Percentiles rank a stretch among this genome's conserved stretches.
These are phyloP conservation scores for Colletotrichum sp. DNA, from an alignment of 2,329 filamentous ascomycete genomes.

Conservation along the genomic window DNA sequence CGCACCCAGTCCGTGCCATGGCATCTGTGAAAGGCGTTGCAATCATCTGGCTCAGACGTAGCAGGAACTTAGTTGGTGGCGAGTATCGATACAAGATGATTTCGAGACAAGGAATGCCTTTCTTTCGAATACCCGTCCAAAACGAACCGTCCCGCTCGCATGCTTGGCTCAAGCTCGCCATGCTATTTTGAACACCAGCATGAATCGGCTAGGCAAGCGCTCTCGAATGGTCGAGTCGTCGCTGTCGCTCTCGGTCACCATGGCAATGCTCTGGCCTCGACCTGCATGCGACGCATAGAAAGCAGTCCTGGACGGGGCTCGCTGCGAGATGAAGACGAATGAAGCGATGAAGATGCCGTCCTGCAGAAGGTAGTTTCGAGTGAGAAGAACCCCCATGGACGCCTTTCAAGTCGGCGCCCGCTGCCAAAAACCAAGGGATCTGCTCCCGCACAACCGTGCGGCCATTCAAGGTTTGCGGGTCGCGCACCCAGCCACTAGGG, in stretches of 20 bases:
- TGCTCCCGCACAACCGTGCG: constrained; percentile 4
- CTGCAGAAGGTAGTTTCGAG: background rate
- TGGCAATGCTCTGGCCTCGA: background rate
- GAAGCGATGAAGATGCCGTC: background rate
- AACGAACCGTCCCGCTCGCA: background rate
- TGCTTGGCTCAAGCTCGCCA: background rate
- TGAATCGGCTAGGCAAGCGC: background rate
- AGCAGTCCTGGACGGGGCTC: background rate
- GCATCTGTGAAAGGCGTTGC: background rate
- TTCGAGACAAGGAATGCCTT: background rate
- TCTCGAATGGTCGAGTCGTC: background rate
- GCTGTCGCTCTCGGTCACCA: background rate
- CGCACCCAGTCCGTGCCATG: background rate
- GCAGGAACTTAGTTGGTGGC: background rate
- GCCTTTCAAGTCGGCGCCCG: background rate
- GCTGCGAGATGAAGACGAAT: background rate
- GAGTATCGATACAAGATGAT: constrained; percentile 1
- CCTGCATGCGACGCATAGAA: background rate
- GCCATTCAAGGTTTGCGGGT: constrained; percentile 4
- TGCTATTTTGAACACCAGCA: background rate
- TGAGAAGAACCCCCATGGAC: background rate
- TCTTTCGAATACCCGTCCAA: background rate
- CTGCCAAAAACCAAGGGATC: background rate
- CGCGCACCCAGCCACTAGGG: background rate
- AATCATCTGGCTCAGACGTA: background rate